Conservation (phyloP, 805 yeast genomes). For the Saturnispora sanitii region DNA sequence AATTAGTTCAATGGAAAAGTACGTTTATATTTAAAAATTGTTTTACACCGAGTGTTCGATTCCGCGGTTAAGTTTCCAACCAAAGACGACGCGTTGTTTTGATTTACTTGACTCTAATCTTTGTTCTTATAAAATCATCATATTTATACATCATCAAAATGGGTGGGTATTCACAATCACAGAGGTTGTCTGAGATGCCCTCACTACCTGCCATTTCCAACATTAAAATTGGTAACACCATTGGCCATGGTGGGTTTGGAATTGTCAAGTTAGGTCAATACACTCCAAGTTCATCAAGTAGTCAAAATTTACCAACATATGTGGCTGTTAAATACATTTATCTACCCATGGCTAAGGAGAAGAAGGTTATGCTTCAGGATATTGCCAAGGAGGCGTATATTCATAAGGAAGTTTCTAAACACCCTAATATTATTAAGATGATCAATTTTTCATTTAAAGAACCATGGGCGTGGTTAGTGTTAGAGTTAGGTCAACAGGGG, state of each 20-base stretch:
- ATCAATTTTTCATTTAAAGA: conserved; percentile 43
- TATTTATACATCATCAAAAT: no score
- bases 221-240: conserved; percentile 38
- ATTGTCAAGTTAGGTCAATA: conserved; percentile 43
- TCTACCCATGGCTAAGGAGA: conserved; percentile 25
- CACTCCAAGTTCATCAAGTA: conserved; percentile 8
- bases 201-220: conserved; percentile 40
- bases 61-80: no score
- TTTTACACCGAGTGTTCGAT: no score
- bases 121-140: no score
- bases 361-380: conserved; percentile 24
- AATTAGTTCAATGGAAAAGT: neutral
- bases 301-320: neutral
- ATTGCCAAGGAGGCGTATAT: conserved; percentile 45
- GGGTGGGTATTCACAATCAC: conserved; percentile 16
- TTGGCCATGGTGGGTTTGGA: conserved; percentile 65
- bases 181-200: conserved; percentile 36
- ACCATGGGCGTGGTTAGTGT: conserved; percentile 53
- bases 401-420: conserved; percentile 47
- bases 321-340: conserved; percentile 55
- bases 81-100: no score
- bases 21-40: no score
- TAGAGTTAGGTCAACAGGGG: conserved; percentile 67
- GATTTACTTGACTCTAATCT: neutral
- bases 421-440: conserved; percentile 50